These are phyloP conservation scores for Triticum timopheevii DNA, from an alignment of 176 grass and related monocot species.

Conservation along the genomic window DNA sequence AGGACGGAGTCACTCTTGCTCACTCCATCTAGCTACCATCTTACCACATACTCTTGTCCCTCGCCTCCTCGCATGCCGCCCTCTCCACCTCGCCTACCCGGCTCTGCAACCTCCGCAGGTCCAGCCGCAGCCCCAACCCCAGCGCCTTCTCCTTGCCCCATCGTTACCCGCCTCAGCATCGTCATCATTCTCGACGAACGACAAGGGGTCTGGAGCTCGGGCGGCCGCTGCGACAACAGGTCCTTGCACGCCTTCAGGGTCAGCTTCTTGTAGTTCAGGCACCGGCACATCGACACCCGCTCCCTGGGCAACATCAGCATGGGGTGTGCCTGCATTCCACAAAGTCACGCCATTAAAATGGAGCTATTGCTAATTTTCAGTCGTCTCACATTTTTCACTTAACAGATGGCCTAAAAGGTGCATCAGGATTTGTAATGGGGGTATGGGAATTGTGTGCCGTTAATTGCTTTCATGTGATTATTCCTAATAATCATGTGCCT, in stretches of 20 bases:
- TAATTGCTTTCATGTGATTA: too few species aligned
- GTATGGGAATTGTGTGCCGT: background rate
- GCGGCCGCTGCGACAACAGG: background rate
- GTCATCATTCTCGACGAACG: background rate
- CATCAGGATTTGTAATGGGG: background rate
- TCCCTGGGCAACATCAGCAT: background rate
- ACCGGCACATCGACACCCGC: background rate
- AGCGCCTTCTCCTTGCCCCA: background rate
- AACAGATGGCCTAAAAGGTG: background rate
- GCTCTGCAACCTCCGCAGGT: background rate
- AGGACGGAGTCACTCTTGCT: background rate
- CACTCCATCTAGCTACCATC: background rate
- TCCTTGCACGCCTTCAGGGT: background rate
- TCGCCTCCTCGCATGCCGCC: too few species aligned
- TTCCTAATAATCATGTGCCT: conserved; percentile 37
- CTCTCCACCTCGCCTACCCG: background rate
- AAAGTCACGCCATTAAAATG: background rate
- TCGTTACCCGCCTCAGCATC: background rate
- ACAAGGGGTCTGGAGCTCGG: background rate
- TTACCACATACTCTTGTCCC: background rate
- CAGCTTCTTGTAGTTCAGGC: background rate
- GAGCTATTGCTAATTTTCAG: background rate
- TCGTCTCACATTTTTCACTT: too few species aligned
- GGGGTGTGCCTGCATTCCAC: background rate
- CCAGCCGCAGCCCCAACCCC: background rate